phyloP scores from a whole-genome alignment of 2,329 filamentous ascomycete genomes.

The Zalaria obscura region DNA sequence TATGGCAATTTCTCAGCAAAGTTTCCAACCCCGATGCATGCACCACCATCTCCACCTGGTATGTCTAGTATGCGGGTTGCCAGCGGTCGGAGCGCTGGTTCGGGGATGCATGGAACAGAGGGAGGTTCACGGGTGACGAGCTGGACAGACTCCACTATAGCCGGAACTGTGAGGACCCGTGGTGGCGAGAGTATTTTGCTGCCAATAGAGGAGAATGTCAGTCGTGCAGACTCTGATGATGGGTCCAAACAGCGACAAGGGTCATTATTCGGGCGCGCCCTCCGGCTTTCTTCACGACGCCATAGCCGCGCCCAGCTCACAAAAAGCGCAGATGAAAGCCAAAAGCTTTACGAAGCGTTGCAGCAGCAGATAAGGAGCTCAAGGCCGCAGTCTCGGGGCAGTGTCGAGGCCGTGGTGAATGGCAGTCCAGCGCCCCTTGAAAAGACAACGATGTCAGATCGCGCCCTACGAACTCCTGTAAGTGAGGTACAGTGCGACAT shows the following conservation, averaged over 20 bases:
- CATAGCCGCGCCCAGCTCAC: constrained; percentile 14
- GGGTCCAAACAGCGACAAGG: constrained; percentile 6
- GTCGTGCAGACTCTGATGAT: constrained; percentile 1
- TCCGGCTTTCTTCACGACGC: constrained; percentile 13
- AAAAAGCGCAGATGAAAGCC: constrained; percentile 34
- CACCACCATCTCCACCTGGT: background rate
- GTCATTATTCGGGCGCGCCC: constrained; percentile 16
- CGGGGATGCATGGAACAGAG: background rate
- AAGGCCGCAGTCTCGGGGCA: constrained; percentile 16
- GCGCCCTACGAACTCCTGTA: too few species aligned
- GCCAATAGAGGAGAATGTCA: constrained; percentile 4
- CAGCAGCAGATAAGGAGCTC: constrained; percentile 36
- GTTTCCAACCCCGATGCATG: background rate
- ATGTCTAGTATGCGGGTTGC: background rate
- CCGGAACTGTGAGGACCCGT: constrained; percentile 37
- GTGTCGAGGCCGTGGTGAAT: background rate
- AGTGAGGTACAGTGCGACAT: too few species aligned
- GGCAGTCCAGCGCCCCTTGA: background rate
- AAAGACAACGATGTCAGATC: too few species aligned
- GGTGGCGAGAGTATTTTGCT: constrained; percentile 8
- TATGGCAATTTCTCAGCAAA: background rate
- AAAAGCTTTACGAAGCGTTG: constrained; percentile 50
- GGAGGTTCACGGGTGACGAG: constrained; percentile 53
- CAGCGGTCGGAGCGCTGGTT: background rate
- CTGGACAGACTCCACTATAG: constrained; percentile 52